Conservation (phyloP, 306 rosid genomes). For the Vigna trinervia region DNA sequence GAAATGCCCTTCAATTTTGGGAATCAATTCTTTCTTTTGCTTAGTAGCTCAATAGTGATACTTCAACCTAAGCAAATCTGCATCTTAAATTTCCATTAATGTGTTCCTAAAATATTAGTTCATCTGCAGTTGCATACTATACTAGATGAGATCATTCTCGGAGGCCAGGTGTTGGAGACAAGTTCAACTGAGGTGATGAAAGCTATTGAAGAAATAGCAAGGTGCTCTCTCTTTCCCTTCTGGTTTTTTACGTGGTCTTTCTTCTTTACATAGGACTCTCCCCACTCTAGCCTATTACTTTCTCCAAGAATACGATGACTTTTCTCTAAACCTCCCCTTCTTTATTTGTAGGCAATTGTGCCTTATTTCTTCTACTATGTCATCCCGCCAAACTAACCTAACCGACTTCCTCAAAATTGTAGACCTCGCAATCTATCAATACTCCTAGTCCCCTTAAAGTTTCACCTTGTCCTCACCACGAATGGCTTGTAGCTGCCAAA, state of each 20-base stretch:
- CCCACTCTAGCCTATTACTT: background rate
- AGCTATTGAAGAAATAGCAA: slow-evolving; percentile 88
- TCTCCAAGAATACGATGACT: background rate
- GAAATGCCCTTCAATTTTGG: background rate
- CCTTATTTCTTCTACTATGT: background rate
- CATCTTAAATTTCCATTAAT: slow-evolving; percentile 25
- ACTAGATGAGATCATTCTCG: slow-evolving; percentile 85
- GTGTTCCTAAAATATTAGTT: slow-evolving; percentile 33
- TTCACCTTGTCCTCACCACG: background rate
- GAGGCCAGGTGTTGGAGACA: slow-evolving; percentile 94
- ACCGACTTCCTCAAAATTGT: background rate
- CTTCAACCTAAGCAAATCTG: slow-evolving; percentile 14
- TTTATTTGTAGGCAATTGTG: background rate
- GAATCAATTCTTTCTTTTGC: slow-evolving; percentile 18
- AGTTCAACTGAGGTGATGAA: slow-evolving; percentile 86
- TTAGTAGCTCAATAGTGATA: background rate
- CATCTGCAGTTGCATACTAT: slow-evolving; percentile 76
- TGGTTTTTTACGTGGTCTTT: slow-evolving; percentile 5
- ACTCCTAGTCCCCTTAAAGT: background rate
- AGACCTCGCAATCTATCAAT: background rate
- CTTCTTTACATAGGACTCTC: background rate
- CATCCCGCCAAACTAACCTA: background rate
- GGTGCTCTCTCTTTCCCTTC: slow-evolving; percentile 53
- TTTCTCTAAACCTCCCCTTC: background rate
- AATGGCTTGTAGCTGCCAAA: background rate